Percentiles rank a stretch among this genome's conserved stretches.
These are phyloP conservation scores for Magnusiomyces tetraspermus DNA, from an alignment of 1,139 yeast genomes.

Conservation along the genomic window DNA sequence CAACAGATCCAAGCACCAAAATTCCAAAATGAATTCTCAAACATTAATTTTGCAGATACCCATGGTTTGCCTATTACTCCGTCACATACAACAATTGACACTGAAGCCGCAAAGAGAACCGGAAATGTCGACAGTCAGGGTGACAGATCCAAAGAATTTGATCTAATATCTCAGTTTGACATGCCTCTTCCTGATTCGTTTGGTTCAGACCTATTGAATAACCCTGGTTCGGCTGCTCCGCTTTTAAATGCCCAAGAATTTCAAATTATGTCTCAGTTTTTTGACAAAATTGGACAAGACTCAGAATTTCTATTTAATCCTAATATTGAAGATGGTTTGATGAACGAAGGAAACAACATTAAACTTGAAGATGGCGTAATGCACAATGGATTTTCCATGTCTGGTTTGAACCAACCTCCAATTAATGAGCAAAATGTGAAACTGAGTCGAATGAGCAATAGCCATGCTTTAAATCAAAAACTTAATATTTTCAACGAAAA, in stretches of 20 bases:
- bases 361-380: too few species aligned
- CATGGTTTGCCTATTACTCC: not conserved
- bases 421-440: too few species aligned
- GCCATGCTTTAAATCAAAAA: too few species aligned
- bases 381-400: too few species aligned
- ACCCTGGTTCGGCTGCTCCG: slow-evolving; percentile 13
- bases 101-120: too few species aligned
- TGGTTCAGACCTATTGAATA: not conserved
- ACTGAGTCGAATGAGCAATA: too few species aligned
- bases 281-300: slow-evolving; percentile 33
- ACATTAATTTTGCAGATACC: not conserved
- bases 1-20: not conserved
- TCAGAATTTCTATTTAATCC: slow-evolving; percentile 31
- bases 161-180: not conserved
- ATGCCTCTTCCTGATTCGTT: not conserved
- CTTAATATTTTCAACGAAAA: too few species aligned
- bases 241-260: slow-evolving; percentile 32
- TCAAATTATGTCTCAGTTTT: slow-evolving; percentile 30
- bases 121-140: too few species aligned
- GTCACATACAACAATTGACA: not conserved
- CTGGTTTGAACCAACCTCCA: too few species aligned
- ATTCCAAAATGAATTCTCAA: not conserved
- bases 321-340: slow-evolving; percentile 17
- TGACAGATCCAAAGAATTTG: not conserved
- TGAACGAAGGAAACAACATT: too few species aligned